Evolutionary conservation across 306 rosid genomes (phyloP).

Genomic region (Macrotyloma uniflorum): DNA sequence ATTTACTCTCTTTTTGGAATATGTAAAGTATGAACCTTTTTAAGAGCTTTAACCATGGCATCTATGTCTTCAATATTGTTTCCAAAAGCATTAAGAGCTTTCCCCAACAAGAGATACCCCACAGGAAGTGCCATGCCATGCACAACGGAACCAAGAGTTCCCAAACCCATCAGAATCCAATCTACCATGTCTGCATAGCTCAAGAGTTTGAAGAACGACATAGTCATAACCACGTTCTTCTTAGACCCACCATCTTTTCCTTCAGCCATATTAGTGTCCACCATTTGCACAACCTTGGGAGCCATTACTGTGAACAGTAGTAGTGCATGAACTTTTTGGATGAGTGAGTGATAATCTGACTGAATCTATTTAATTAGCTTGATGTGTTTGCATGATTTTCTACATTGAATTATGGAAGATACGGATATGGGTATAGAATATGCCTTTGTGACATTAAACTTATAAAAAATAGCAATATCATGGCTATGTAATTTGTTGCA

Average conservation of each 20-base stretch:
- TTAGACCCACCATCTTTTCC: not conserved
- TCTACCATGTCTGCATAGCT: slow-evolving; percentile 73
- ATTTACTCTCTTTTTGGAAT: not conserved
- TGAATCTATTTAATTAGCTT: not conserved
- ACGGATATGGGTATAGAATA: slow-evolving; percentile 41
- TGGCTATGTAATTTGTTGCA: slow-evolving; percentile 28
- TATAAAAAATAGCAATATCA: not conserved
- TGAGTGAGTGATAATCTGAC: not conserved
- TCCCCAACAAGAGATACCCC: slow-evolving; percentile 80
- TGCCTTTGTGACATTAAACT: slow-evolving; percentile 34
- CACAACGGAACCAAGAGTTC: slow-evolving; percentile 66
- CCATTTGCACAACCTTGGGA: slow-evolving; percentile 42
- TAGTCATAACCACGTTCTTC: slow-evolving; percentile 14
- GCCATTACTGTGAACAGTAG: slow-evolving; percentile 21
- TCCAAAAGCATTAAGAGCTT: slow-evolving; percentile 81
- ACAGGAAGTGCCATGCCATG: slow-evolving; percentile 93
- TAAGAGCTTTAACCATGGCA: slow-evolving; percentile 78
- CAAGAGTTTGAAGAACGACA: slow-evolving; percentile 60
- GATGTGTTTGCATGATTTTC: not conserved
- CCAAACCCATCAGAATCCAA: slow-evolving; percentile 77
- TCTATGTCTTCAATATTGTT: slow-evolving; percentile 48
- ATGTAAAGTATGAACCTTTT: slow-evolving; percentile 42
- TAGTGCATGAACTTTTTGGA: not conserved
- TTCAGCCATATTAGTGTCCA: not conserved
- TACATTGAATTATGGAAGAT: slow-evolving; percentile 14